Base-by-base conservation (phyloP, 371 early-diverging fungal species). In the Mortierella polycephala region DNA sequence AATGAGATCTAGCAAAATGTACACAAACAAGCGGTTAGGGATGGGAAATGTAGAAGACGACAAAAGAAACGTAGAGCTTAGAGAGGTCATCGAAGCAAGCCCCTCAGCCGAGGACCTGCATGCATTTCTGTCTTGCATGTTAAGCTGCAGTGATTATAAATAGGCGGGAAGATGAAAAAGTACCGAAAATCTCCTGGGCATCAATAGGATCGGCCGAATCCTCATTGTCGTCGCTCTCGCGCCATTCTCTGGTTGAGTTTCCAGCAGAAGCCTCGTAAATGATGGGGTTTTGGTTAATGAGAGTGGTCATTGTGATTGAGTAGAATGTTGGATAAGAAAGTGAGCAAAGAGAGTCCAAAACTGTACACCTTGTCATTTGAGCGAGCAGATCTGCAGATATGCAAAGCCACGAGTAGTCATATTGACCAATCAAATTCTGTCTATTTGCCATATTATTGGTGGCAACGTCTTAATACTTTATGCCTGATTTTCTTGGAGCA, bases 161-260 rank as follows among this genome's bases (percentile, higher is more conserved):
- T 39, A 58, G 60, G 47, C 49, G 41, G 54, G 14, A 21, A 21
- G 1, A 16, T 52, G 20, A 41, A 62, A 23, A 53, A 69, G 18
- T 73, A 88, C 91, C 94, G 85, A 94, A 97, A 20, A 97, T 89
- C 81, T 96, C 96, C 71, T 93, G 89, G 7, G 92, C 83, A 73
- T 97, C 97, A 67, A 97, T 90, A 23, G 86, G 85, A 83, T 96
- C 96, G 41, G 74, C 75, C 21, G 90, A 72, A 69, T 82, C 77
- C 63, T 95, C 94, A 82, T 93, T 89, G 49, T 86, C 85, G 66
- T 92, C 93, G 16, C 85, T 83, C 57, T 83, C 84, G 3, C 86
- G 85, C 67, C 86, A 84, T 50, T 83, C 82, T 65, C 88, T 86
- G 16, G 81, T 82, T 49, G 85, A 72, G 41, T 71, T 83, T 58